phyloP scores from a whole-genome alignment of 805 yeast genomes.

The Zygosaccharomyces rouxii region DNA sequence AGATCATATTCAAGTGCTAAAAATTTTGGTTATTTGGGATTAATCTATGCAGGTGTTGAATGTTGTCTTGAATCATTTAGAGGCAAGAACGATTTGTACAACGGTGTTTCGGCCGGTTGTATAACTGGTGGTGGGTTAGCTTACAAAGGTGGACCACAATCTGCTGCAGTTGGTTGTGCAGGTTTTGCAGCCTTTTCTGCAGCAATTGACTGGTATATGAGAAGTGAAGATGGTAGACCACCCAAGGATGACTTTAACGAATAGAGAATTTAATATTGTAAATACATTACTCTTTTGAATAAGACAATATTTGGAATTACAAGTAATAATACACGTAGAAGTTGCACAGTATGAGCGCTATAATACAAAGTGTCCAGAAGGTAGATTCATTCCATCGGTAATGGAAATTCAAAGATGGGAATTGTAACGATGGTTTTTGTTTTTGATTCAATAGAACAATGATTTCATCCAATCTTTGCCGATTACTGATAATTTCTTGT shows the following conservation, averaged over 20 bases:
- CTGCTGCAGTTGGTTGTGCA: slow-evolving; percentile 88
- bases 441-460: slow-evolving; percentile 18
- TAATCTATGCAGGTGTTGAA: slow-evolving; percentile 88
- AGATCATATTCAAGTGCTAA: slow-evolving; percentile 87
- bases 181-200: slow-evolving; percentile 96
- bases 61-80: slow-evolving; percentile 81
- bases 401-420: not conserved
- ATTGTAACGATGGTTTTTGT: not conserved
- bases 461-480: slow-evolving; percentile 27
- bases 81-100: slow-evolving; percentile 88
- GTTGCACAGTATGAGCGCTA: slow-evolving; percentile 27
- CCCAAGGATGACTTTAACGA: slow-evolving; percentile 84
- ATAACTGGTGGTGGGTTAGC: slow-evolving; percentile 96
- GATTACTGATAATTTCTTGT: slow-evolving; percentile 20
- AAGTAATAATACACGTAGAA: slow-evolving; percentile 27
- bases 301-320: slow-evolving; percentile 11
- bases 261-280: slow-evolving; percentile 22
- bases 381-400: slow-evolving; percentile 9
- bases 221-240: slow-evolving; percentile 77
- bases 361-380: slow-evolving; percentile 32
- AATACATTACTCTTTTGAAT: not conserved
- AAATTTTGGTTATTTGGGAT: slow-evolving; percentile 90
- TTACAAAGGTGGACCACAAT: slow-evolving; percentile 87
- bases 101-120: slow-evolving; percentile 92
- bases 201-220: slow-evolving; percentile 80